These are phyloP conservation scores for Eutrema heterophyllum DNA, from an alignment of 345 rosid genomes.

Conservation along the genomic window DNA sequence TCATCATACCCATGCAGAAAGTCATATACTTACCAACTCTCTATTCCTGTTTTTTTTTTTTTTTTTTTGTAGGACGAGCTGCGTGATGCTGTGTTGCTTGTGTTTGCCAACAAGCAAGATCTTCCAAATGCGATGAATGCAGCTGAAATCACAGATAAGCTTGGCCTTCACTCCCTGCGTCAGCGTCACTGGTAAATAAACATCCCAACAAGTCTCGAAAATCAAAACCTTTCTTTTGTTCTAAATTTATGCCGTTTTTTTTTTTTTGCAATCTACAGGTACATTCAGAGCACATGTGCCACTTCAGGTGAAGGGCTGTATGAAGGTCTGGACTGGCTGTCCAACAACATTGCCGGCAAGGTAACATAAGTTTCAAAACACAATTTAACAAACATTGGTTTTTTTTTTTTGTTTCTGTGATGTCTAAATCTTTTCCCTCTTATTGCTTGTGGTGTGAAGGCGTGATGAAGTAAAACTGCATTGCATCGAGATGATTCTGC, in stretches of 20 bases:
- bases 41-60: neutral
- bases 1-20: neutral
- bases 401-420: neutral
- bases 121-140: constrained; percentile 87
- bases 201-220: neutral
- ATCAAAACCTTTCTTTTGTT: neutral
- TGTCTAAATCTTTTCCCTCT: neutral
- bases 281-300: constrained; percentile 81
- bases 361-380: constrained; percentile 24
- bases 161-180: constrained; percentile 79
- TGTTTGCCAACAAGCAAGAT: constrained; percentile 88
- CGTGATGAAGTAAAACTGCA: constrained; percentile 7
- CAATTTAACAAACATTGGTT: neutral
- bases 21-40: neutral
- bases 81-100: constrained; percentile 93
- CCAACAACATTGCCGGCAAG: constrained; percentile 74
- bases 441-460: constrained; percentile 1
- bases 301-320: constrained; percentile 79
- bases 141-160: constrained; percentile 83
- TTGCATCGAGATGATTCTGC: constrained; percentile 7
- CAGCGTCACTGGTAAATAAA: constrained; percentile 67
- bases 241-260: neutral
- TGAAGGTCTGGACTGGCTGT: constrained; percentile 81
- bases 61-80: constrained; percentile 55
- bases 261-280: constrained; percentile 40